These are phyloP conservation scores for Calonectria henricotiae DNA, from an alignment of 2,329 filamentous ascomycete genomes.

Conservation along the genomic window DNA sequence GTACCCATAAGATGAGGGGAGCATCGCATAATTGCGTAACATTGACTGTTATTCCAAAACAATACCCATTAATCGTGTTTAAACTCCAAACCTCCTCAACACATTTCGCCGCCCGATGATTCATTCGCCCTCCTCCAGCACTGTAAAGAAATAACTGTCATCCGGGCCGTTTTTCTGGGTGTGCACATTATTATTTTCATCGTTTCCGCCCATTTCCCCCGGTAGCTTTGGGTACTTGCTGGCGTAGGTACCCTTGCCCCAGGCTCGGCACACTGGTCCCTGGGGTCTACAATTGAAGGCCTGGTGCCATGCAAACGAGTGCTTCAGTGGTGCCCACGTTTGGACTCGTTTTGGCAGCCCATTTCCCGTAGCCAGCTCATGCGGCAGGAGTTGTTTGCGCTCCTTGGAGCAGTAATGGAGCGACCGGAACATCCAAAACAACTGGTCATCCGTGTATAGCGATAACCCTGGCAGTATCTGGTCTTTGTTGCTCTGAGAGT, in stretches of 20 bases:
- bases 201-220: too few relatives aligned
- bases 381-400: not conserved
- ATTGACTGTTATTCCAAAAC: not conserved
- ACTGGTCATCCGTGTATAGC: conserved; percentile 71
- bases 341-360: conserved; percentile 42
- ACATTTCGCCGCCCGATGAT: not conserved
- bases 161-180: not conserved
- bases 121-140: not conserved
- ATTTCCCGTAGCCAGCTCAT: not conserved
- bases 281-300: conserved; percentile 41
- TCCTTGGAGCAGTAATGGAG: conserved; percentile 68
- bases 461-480: conserved; percentile 67
- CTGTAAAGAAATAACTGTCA: not conserved
- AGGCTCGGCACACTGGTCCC: conserved; percentile 36
- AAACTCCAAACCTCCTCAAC: not conserved
- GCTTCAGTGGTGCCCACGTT: conserved; percentile 34
- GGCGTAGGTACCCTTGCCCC: conserved; percentile 5
- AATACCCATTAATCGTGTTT: not conserved
- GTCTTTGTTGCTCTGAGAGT: not conserved
- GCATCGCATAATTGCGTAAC: not conserved
- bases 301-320: conserved; percentile 40
- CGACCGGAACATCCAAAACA: conserved; percentile 74
- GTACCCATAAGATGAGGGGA: not conserved
- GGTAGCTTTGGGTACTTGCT: not conserved
- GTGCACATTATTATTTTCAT: not conserved